Percentiles rank a stretch among this genome's conserved stretches.
phyloP scores from a whole-genome alignment of 139 green algal species.

The Chlorella sp. region DNA sequence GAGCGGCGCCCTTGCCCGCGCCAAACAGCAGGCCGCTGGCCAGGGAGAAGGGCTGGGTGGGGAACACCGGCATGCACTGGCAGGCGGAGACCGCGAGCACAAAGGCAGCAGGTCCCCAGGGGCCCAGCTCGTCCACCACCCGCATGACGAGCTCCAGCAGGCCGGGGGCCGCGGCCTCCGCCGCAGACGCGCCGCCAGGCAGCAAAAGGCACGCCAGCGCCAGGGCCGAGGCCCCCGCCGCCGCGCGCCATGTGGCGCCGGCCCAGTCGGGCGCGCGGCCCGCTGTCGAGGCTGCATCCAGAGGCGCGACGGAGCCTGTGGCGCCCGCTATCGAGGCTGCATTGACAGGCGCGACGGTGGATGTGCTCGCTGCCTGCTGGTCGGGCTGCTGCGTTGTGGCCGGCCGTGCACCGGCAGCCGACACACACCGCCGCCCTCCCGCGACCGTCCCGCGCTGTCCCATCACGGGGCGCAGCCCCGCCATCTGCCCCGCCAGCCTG shows the following conservation, averaged over 20 bases:
- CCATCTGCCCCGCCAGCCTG: no score
- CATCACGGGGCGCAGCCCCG: no score
- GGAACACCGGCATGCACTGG: conserved; percentile 86
- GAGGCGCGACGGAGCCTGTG: no score
- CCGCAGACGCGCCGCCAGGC: not conserved
- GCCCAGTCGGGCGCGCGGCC: no score
- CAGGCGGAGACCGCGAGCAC: conserved; percentile 58
- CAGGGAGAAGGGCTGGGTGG: conserved; percentile 81
- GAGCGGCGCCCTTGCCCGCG: conserved; percentile 50
- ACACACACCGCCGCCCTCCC: no score
- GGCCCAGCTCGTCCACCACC: conserved; percentile 65
- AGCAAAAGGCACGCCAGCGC: not conserved
- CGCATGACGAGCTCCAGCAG: conserved; percentile 13
- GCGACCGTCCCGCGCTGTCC: no score
- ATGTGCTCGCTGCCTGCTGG: no score
- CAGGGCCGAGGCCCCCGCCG: not conserved
- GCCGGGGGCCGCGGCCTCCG: not conserved
- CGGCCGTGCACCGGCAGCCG: no score
- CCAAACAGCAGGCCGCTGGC: conserved; percentile 83
- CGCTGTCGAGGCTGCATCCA: no score
- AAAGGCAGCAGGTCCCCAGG: conserved; percentile 63
- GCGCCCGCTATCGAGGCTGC: no score
- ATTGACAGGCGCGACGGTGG: no score
- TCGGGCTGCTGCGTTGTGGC: no score
- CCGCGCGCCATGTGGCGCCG: not conserved